Evolutionary conservation across 495 filamentous ascomycete species (phyloP), one percentile per base, ranked within the genome.

Genomic region (Daldinia caldariorum): DNA sequence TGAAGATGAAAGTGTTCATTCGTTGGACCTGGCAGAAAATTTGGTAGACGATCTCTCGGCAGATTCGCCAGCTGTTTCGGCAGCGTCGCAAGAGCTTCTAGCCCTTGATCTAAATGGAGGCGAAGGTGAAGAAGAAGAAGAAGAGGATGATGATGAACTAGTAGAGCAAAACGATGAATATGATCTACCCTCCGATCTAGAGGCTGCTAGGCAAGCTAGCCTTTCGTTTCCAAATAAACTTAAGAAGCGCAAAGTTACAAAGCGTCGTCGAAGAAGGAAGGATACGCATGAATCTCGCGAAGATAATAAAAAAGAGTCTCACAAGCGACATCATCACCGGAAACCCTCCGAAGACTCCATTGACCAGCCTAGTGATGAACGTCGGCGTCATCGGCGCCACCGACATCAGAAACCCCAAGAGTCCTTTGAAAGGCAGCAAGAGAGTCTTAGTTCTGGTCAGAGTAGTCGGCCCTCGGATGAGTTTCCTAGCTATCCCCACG

Each of bases 141-240:
- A 26, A 26, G 3, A 26, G 1, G 26, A 26, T 26, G 26, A 26
- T 26, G 26, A 83, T 68, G 83, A 79, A 65, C 60, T 45, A 55
- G 69, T 8, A 49, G 74, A 73, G 35, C 68, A 74, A 58, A 65
- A 63, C n/a, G 69, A 75, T n/a, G 74, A 77, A 38, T 50, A 70
- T 20, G 80, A 76, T 8, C 61, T 80, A 20, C 75, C 77, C n/a
- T 79, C 78, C 4, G 81, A 83, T 45, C 70, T 82, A 13, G 77
- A 81, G n/a, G 78, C 79, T 20, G 83, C 82, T 4, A 77, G 63
- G 49, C 47, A 79, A 64, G 82, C 81, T 26, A 81, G 79, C 39
- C 49, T 81, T 8, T 77, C 79, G 10, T 77, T 79, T 58, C 78
- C 78, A 58, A 84, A 82, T n/a, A 85, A 82, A 63, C 70, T 82